Evolutionary conservation across 129 eudicot genomes (phyloP), one percentile per base, ranked within the genome.

Genomic region (Saposhnikovia divaricata): DNA sequence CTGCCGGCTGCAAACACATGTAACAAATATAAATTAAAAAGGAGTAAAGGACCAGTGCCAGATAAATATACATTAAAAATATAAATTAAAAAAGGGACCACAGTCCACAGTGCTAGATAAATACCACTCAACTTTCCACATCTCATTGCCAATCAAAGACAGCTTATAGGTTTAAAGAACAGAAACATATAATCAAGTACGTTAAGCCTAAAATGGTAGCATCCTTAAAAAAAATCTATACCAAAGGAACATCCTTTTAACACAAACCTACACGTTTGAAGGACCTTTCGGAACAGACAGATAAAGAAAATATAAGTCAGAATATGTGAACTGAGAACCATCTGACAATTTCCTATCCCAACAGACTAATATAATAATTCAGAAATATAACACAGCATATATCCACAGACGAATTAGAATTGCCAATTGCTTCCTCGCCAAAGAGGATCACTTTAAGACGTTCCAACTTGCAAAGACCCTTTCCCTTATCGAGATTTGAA

Each of bases 1-100:
- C 77, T 83, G 27, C 90, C 91, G 81, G 77, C 98, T 92, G 87
- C 85, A 87, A 78, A 74, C 21, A 79, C 51, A 39, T 25, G 69
- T n/a, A 75, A 71, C 13, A 48, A 31, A 46, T 25, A 40, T 2
- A 38, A 74, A 31, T 75, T 75, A 6, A 25, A 19, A 44, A 74
- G 16, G n/a, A n/a, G n/a, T n/a, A n/a, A n/a, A n/a, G 77, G 37
- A 23, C 4, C 50, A 19, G n/a, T 72, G 45, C 2, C 13, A 72
- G 1, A 72, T 68, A 13, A 4, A 40, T 40, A 74, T 16, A 40
- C 43, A 40, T 40, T 40, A 40, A 40, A 47, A 28, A 73, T 23
- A 40, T 2, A 37, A 74, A n/a, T 73, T 73, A 34, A 4, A 42
- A 16, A 42, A 72, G n/a, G 76, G 28, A 39, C 2, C 46, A 19